Base-by-base conservation (phyloP, 1,284 basidiomycete species). In the Vanrija sp. region DNA sequence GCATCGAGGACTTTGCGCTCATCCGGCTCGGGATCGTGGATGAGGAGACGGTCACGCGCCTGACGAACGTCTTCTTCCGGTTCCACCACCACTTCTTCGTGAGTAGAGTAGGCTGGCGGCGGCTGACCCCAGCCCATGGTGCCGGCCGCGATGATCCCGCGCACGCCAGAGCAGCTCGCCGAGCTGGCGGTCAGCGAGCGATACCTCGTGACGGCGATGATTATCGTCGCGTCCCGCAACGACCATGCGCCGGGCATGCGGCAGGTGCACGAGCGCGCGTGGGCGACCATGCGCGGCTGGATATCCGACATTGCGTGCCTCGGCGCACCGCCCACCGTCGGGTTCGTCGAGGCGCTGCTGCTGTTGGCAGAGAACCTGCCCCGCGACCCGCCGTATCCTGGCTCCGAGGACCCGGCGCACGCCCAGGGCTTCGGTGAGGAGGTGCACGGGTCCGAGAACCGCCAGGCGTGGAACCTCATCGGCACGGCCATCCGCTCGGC, bases 1-100 rank as follows among this genome's bases (percentile, higher is more conserved):
- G 49, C 0, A 49, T 71, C 9, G 60, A 59, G 9, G 61, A 68
- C n/a, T 78, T 78, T 56, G 65, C 73, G 2, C 63, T 79, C 37
- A 65, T 78, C 24, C 68, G 71, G 25, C 62, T 75, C 18, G 74
- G 74, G 0, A 71, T 77, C 15, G 47, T 78, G 7, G 63, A 65
- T 5, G 62, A 61, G 5, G 62, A 63, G 15, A 67, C 73, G 55
- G 65, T 77, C 4, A 49, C 61, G 5, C 58, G 55, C 18, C 66
- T 77, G 31, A 67, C 70, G 9, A 65, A 73, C 6, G 60, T 60
- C 1, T 78, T 77, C 57, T 78, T 78, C 59, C 55, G 62, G 4
- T 67, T 69, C 41, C 67, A 77, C 47, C 78, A 79, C 54, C 73
- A 75, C 53, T 62, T 78, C 27, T 77, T 78, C 46, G 75, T 75